Base-by-base conservation (phyloP, 192 early-diverging fungal genomes). In the Coemansia sp. region DNA sequence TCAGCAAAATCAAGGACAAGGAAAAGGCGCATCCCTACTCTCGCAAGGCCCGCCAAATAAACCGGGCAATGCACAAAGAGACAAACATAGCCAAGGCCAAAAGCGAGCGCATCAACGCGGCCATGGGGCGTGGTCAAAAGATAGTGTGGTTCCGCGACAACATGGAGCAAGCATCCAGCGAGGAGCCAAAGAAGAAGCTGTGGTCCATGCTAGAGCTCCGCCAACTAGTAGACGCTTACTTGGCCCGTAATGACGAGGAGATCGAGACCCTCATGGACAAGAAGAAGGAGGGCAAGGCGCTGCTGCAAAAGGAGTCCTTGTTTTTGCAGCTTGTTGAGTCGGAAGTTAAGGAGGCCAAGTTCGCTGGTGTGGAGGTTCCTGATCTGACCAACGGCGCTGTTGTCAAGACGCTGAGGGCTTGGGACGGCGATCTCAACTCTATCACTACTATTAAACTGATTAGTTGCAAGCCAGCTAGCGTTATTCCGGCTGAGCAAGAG, bases 1-100 rank as follows among this genome's bases (percentile, higher is more conserved):
- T 81, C 7, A 63, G 59, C 33, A 80, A 79, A 35, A 80, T 84
- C 56, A 81, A 83, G 65, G 78, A 73, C 40, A 60, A 63, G 21
- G 84, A 85, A 32, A 83, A 80, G 62, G 85, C 87, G n/a, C 87
- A 89, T 49, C 87, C 87, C 10, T 85, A 84, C 54, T 89, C 87
- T 42, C 77, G 87, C 25, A 89, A 89, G 47, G 87, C 87, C 3
- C 66, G 47, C 5, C 87, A 89, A 57, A 73, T 86, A 56, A 80
- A 78, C 18, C 68, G 87, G 38, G 83, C 84, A 4, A 70, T 83
- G 63, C 62, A 80, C 39, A 76, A 81, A 18, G 82, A 81, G 32
- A 67, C 77, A 13, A 46, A 54, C 31, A 53, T 85, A 14, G 63
- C 56, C 21, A 74, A 73, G 30, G 53, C 77, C 46, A 82, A 80